Conservation (phyloP, 2,329 filamentous ascomycete genomes). For the Pyricularia sp. region DNA sequence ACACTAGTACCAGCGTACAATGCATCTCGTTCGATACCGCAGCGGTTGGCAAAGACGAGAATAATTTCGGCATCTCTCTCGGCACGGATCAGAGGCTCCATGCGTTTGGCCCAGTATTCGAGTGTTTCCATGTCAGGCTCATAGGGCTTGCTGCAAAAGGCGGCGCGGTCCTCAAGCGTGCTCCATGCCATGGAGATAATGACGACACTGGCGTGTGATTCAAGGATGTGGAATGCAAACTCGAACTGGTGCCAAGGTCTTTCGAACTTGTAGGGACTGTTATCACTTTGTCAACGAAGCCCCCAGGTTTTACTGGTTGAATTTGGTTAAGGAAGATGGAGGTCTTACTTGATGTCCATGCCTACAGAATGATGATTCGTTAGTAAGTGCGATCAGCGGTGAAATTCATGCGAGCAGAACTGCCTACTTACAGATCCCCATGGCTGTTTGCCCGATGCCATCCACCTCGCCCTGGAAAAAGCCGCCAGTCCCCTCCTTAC, state of each 20-base stretch:
- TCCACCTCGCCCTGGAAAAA: conserved; percentile 37
- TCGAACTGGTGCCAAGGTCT: conserved; percentile 39
- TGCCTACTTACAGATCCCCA: conserved; percentile 48
- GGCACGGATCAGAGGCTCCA: conserved; percentile 53
- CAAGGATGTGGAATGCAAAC: conserved; percentile 47
- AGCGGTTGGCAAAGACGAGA: conserved; percentile 62
- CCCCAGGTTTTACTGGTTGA: background rate
- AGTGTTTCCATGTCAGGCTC: conserved; percentile 66
- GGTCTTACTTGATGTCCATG: conserved; percentile 52
- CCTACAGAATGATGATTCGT: conserved; percentile 16
- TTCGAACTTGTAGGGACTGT: conserved; percentile 40
- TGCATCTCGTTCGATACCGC: conserved; percentile 54
- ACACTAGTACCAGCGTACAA: conserved; percentile 68
- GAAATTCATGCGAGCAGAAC: conserved; percentile 3
- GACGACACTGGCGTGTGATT: conserved; percentile 48
- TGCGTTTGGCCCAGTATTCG: conserved; percentile 64
- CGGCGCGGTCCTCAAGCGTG: conserved; percentile 41
- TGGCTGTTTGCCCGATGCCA: conserved; percentile 39
- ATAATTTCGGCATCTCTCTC: conserved; percentile 51
- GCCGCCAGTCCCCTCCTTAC: conserved; percentile 40
- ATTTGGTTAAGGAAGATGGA: background rate
- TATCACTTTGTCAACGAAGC: background rate
- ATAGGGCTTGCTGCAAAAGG: conserved; percentile 35
- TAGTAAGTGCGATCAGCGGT: background rate
- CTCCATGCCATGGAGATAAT: conserved; percentile 74